Conservation (phyloP, 2,329 filamentous ascomycete genomes). For the Kalmusia sp. region DNA sequence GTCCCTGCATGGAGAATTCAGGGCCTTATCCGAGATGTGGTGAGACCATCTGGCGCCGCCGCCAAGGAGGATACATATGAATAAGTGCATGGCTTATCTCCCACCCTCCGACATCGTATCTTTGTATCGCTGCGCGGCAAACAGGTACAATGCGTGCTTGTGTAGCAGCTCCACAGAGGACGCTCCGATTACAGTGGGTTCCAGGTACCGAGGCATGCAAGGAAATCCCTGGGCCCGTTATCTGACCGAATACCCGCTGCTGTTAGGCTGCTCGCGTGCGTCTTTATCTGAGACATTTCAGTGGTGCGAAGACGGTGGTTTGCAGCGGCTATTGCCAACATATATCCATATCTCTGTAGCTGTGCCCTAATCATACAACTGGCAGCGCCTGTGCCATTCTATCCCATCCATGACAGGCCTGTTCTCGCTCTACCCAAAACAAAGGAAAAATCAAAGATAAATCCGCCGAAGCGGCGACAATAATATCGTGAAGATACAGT, state of each 20-base stretch:
- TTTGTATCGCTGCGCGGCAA: not conserved
- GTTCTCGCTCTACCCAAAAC: not conserved
- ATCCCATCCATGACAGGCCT: no score
- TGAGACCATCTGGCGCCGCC: not conserved
- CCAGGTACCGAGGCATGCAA: not conserved
- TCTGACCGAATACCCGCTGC: not conserved
- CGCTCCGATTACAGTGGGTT: not conserved
- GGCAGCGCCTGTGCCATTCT: not conserved
- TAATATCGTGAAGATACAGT: conserved; percentile 4
- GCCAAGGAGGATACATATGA: not conserved
- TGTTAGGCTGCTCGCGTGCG: not conserved
- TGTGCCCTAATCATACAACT: no score
- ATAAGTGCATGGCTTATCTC: conserved; percentile 1
- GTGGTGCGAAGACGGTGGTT: not conserved
- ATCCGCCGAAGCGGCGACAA: not conserved
- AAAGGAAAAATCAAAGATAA: not conserved
- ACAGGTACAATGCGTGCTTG: not conserved
- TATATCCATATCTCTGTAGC: not conserved
- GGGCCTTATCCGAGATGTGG: not conserved
- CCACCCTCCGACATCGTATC: conserved; percentile 6
- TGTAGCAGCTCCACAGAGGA: conserved; percentile 1
- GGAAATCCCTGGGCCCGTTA: not conserved
- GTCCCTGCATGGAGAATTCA: not conserved
- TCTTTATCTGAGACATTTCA: not conserved
- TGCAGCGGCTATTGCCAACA: not conserved